Percentiles rank a stretch among this genome's conserved stretches.
phyloP scores from a whole-genome alignment of 306 rosid genomes.

The Trichosanthes truncata region DNA sequence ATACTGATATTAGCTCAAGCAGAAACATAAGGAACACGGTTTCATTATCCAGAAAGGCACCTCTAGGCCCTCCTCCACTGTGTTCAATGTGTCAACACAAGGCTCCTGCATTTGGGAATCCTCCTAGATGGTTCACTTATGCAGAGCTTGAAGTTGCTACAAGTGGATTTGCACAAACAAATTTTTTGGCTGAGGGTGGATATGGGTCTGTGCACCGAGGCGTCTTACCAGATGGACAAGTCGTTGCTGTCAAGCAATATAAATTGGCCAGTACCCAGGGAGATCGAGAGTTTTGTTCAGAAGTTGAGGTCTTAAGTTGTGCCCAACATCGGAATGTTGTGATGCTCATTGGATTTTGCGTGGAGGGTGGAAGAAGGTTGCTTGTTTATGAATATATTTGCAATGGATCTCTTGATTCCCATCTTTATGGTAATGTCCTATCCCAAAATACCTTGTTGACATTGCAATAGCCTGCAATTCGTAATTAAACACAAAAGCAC shows the following conservation, averaged over 20 bases:
- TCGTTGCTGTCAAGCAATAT: slow-evolving; percentile 87
- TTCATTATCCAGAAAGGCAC: slow-evolving; percentile 40
- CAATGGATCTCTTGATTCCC: slow-evolving; percentile 85
- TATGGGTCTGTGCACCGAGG: slow-evolving; percentile 94
- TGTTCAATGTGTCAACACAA: slow-evolving; percentile 96
- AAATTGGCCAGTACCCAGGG: slow-evolving; percentile 89
- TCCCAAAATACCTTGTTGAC: neutral
- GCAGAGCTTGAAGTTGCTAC: slow-evolving; percentile 81
- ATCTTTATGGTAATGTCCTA: slow-evolving; percentile 58
- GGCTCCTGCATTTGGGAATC: slow-evolving; percentile 82
- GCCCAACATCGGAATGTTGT: slow-evolving; percentile 98
- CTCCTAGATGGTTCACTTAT: slow-evolving; percentile 90
- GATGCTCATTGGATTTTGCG: slow-evolving; percentile 83
- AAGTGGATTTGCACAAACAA: slow-evolving; percentile 62
- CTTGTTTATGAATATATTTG: slow-evolving; percentile 87
- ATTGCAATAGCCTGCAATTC: neutral
- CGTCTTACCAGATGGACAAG: slow-evolving; percentile 57
- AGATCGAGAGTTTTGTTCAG: slow-evolving; percentile 90
- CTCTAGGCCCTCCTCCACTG: slow-evolving; percentile 84
- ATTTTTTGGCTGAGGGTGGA: slow-evolving; percentile 98
- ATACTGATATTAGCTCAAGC: slow-evolving; percentile 55
- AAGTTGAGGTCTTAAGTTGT: slow-evolving; percentile 91
- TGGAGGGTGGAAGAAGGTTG: slow-evolving; percentile 84
- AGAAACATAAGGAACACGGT: slow-evolving; percentile 70
- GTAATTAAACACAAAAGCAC: neutral